phyloP scores from a whole-genome alignment of 768 basidiomycete species.

The Phanerochaete carnosa region DNA sequence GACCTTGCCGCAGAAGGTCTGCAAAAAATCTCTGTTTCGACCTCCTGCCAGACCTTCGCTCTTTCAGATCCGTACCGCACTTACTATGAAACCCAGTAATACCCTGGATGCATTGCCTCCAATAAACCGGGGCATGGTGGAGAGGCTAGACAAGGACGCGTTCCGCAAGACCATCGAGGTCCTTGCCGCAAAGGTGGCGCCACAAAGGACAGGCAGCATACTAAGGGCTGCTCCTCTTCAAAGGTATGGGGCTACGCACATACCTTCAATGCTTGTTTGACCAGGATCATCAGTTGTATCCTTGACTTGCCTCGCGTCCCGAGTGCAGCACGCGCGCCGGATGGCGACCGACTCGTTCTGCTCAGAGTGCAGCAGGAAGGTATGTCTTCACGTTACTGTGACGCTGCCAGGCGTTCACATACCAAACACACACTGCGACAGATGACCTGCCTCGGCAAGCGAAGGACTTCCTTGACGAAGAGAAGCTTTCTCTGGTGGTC shows the following conservation, averaged over 20 bases:
- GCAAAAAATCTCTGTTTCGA: not conserved
- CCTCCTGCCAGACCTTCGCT: not conserved
- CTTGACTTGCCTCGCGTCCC: constrained; percentile 69
- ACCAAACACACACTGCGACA: constrained; percentile 39
- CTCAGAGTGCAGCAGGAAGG: constrained; percentile 60
- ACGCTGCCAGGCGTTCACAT: constrained; percentile 6
- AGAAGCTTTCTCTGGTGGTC: constrained; percentile 51
- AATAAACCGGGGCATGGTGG: constrained; percentile 45
- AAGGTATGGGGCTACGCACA: constrained; percentile 41
- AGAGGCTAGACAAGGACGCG: constrained; percentile 53
- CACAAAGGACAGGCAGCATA: constrained; percentile 50
- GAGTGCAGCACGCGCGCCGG: constrained; percentile 48
- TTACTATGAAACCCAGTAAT: not conserved
- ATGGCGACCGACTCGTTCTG: constrained; percentile 61
- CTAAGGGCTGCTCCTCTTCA: constrained; percentile 57
- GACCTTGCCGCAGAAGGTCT: not conserved
- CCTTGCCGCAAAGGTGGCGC: constrained; percentile 63
- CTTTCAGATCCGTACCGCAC: not conserved
- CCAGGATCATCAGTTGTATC: constrained; percentile 41
- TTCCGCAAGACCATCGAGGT: constrained; percentile 68
- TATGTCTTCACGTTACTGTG: constrained; percentile 25
- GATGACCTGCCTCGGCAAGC: constrained; percentile 63
- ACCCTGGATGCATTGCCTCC: constrained; percentile 32
- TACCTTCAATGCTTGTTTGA: constrained; percentile 11
- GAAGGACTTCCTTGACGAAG: constrained; percentile 50